phyloP scores from a whole-genome alignment of 495 filamentous ascomycete genomes.

The Trichoderma orchidacearum region DNA sequence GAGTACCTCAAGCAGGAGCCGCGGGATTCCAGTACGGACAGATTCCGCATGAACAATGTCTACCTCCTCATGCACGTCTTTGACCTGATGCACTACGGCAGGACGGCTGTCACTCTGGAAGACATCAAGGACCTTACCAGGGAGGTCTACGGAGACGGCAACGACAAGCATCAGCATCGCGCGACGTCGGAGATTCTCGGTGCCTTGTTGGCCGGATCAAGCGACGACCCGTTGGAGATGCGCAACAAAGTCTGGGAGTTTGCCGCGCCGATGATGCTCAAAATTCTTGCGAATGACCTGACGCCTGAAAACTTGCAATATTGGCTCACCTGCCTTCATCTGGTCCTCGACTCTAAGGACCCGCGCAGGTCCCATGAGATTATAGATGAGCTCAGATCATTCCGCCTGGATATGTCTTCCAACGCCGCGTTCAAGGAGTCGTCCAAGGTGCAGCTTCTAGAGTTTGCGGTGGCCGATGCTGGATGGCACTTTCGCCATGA shows the following conservation, averaged over 20 bases:
- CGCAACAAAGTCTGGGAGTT: constrained; percentile 73
- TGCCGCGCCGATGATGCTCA: constrained; percentile 74
- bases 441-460: constrained; percentile 83
- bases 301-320: constrained; percentile 90
- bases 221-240: constrained; percentile 53
- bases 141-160: constrained; percentile 74
- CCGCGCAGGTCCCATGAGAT: constrained; percentile 77
- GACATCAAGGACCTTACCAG: constrained; percentile 72
- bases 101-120: constrained; percentile 65
- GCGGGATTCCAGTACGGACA: constrained; percentile 65
- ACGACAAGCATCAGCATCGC: constrained; percentile 94
- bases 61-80: constrained; percentile 80
- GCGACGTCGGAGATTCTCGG: constrained; percentile 91
- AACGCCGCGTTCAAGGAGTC: constrained; percentile 99
- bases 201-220: constrained; percentile 61
- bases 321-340: constrained; percentile 87
- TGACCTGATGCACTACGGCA: constrained; percentile 64
- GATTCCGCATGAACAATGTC: constrained; percentile 77
- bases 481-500: constrained; percentile 96
- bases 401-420: constrained; percentile 83
- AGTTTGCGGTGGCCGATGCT: constrained; percentile 72
- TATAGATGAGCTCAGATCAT: constrained; percentile 68
- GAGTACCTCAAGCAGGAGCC: constrained; percentile 94
- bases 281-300: constrained; percentile 75
- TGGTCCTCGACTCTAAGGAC: constrained; percentile 66